Conservation (phyloP, 805 yeast species). For the Cyberlindnera lachancei region DNA sequence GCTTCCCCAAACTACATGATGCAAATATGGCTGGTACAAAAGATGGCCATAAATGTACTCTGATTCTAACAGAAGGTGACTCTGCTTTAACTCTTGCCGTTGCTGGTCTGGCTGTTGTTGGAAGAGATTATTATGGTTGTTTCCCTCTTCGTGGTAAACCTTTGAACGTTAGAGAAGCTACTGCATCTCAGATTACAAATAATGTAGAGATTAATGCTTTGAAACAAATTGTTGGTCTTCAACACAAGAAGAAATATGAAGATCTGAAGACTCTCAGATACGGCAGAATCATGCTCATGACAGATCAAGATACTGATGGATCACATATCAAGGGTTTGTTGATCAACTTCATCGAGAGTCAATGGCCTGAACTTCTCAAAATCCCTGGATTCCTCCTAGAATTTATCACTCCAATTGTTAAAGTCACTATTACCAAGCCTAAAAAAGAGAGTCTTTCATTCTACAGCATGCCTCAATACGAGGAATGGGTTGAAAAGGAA, state of each 20-base stretch:
- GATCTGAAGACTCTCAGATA: constrained; percentile 73
- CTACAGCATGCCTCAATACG: constrained; percentile 94
- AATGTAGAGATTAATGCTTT: constrained; percentile 93
- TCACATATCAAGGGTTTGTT: constrained; percentile 94
- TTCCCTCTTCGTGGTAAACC: constrained; percentile 94
- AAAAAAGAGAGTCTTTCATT: constrained; percentile 59
- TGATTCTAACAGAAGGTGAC: constrained; percentile 94
- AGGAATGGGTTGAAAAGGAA: constrained; percentile 82
- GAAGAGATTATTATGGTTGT: constrained; percentile 91
- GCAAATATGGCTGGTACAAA: constrained; percentile 95
- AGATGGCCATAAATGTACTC: constrained; percentile 87
- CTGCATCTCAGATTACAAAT: constrained; percentile 89
- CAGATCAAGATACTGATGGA: constrained; percentile 99
- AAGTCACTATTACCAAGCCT: constrained; percentile 70
- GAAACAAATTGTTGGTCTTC: constrained; percentile 91
- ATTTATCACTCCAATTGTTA: constrained; percentile 94
- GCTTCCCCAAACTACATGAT: constrained; percentile 84
- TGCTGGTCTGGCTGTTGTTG: constrained; percentile 90
- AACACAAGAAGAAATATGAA: constrained; percentile 80
- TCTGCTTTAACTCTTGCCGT: constrained; percentile 91
- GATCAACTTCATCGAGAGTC: constrained; percentile 85
- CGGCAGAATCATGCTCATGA: constrained; percentile 98
- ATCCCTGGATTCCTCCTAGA: constrained; percentile 90
- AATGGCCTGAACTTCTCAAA: constrained; percentile 87
- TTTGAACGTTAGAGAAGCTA: constrained; percentile 92